Base-by-base conservation (phyloP, 208 protist genomes). In the Trypanosoma platydactyli region DNA sequence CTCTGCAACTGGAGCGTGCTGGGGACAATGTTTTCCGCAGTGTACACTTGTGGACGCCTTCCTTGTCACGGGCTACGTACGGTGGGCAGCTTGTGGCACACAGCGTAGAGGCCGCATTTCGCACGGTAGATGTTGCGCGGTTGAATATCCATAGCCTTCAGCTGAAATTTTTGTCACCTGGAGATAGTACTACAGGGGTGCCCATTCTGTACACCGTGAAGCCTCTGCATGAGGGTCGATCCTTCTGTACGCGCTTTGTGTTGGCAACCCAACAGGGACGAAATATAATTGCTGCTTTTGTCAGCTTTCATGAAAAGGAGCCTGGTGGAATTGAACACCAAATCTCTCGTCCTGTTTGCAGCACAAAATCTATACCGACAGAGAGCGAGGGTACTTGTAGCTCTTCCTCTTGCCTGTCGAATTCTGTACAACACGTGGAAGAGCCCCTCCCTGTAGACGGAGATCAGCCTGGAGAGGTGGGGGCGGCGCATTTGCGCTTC, bases 61-160 rank as follows among this genome's bases (percentile, higher is more conserved):
- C 58, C 27, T 33, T 45, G 0, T 70, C 60, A 4, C 5, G n/a
- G 18, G 62, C 68, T 12, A 72, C 71, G 42, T 87, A 79, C 41
- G 81, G 81, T 20, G 81, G 81, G 6, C 81, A 87, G 67, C 46
- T 87, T 35, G 60, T 87, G 33, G 81, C 76, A 7, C 73, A 87
- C 51, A 53, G 67, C 9, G 59, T 71, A 16, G 81, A 79, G 57
- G 69, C 67, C 5, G 81, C 77, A 13, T 73, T 81, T 40, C 66
- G 57, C 35, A 79, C 76, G 15, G 68, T 78, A 48, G 64, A 73
- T 45, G 48, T 9, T 24, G 13, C 52, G 16, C 12, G 20, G 1
- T 46, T 77, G 66, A 35, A 46, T 25, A 80, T 86, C 18, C 62
- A 82, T 68, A 78, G 73, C 9, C 60, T 86, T 65, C 81, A 73